Evolutionary conservation across 176 grass and related monocot species (phyloP), one percentile per base, ranked within the genome.

Genomic region (Melocanna baccifera): DNA sequence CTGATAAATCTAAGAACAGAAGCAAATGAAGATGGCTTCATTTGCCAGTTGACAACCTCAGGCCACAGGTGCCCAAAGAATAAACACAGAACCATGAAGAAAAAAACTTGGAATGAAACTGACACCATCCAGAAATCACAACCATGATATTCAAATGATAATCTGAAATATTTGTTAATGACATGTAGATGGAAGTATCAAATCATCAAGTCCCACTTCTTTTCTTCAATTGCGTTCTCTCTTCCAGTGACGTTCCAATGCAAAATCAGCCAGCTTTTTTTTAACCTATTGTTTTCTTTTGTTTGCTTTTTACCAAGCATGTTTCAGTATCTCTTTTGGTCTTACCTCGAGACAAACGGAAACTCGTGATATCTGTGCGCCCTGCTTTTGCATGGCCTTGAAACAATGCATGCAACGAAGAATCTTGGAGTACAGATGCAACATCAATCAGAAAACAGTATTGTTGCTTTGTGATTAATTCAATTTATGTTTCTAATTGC

Each of bases 361-460:
- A 83, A 79, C 88, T 90, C 88, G 84, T 90, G 88, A 87, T 79
- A 83, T 83, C 73, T 79, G 59, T 90, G 88, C 43, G 66, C 78
- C 88, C 67, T 83, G 74, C 84, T 90, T 90, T 86, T 90, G 84
- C 88, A 87, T 90, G 88, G 71, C 73, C 47, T 83, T 86, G 84
- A 90, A 87, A 83, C 84, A 83, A 78, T 78, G 74, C 73, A 86
- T 79, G 84, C 79, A 73, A 79, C 48, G 67, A 86, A 86, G 88
- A 90, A 90, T 90, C 79, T 86, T 90, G 88, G 84, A 51, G 88
- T 78, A 90, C 79, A 78, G 26, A 48, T 73, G 67, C 59, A 90
- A 78, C 84, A 87, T 90, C 88, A 83, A n/a, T 86, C 88, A 86
- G 58, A 42, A 77, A 81, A 69, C 67, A 43, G 71, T 23, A 30